Base-by-base conservation (phyloP, 345 rosid genomes). In the Eucalyptus pauciflora region DNA sequence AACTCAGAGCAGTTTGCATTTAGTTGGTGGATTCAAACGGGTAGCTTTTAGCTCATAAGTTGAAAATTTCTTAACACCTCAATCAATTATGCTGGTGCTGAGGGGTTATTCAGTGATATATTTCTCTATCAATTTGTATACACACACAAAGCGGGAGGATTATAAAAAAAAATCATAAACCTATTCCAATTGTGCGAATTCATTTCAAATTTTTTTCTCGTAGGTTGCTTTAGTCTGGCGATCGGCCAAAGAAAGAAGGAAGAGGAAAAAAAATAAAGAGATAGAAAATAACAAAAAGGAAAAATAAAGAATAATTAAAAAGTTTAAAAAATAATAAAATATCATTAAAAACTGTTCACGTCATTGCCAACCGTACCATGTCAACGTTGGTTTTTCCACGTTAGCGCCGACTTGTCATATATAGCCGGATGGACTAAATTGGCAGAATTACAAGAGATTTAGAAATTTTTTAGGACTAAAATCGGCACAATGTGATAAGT, bases 341-440 rank as follows among this genome's bases (percentile, higher is more conserved):
- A 20, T 52, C 18, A 52, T 52, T 8, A 7, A 3, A 52, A 52
- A 52, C 4, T 1, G 1, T 52, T 52, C 25, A 52, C 0, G 0
- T 20, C 0, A 52, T 52, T 52, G 0, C 2, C 58, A 52, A 52
- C 0, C 0, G 5, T 20, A 10, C 10, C 25, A 3, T 0, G 5
- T 52, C 0, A 20, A 0, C 10, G 20, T 52, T 25, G 8, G 7
- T 52, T 0, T 52, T 52, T 10, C 58, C 25, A 52, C 2, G 7
- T 52, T 0, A 52, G 58, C 2, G 0, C 2, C 0, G 1, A 52
- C 10, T 0, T 0, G 10, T 52, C 25, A 52, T 52, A 52, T 52
- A 7, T 52, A 9, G 58, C 2, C 0, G 1, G 1, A 52, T 52
- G 58, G 0, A 52, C 20, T 3, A 20, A 0, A 52, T 52, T 52